These are phyloP conservation scores for Vigna trinervia DNA, from an alignment of 306 rosid genomes.

Conservation along the genomic window DNA sequence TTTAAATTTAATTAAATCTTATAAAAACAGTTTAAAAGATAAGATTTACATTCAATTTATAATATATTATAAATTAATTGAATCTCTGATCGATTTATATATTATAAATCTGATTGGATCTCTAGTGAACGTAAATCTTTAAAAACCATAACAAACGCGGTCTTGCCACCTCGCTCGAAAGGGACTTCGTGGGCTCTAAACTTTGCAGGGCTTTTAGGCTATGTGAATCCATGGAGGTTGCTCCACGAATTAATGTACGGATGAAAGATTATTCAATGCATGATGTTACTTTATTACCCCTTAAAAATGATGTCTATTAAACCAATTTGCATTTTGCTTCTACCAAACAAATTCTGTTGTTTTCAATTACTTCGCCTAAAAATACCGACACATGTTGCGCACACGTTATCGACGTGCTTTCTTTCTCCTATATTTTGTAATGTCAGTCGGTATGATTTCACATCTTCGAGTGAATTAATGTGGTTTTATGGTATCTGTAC, in stretches of 20 bases:
- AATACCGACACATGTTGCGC: background rate
- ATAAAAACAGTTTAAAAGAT: too few relatives aligned
- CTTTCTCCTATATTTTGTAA: background rate
- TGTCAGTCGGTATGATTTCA: background rate
- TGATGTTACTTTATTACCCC: conserved; percentile 15
- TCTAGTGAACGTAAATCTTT: too few relatives aligned
- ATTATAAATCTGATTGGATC: too few relatives aligned
- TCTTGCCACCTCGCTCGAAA: background rate
- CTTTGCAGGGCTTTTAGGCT: conserved; percentile 16
- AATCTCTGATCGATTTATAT: too few relatives aligned
- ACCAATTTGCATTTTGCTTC: background rate
- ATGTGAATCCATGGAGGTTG: conserved; percentile 18
- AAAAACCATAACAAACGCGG: background rate
- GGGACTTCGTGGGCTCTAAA: conserved; percentile 18
- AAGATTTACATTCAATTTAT: too few relatives aligned
- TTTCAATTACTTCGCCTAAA: background rate
- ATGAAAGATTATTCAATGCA: background rate
- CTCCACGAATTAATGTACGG: background rate
- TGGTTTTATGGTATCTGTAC: background rate
- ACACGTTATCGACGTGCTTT: background rate
- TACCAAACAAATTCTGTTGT: background rate
- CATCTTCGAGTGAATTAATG: background rate
- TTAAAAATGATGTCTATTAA: background rate
- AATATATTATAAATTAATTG: too few relatives aligned
- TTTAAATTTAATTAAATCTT: too few relatives aligned